Conservation (phyloP, 2,329 filamentous ascomycete genomes). For the Pseudopithomyces chartarum region DNA sequence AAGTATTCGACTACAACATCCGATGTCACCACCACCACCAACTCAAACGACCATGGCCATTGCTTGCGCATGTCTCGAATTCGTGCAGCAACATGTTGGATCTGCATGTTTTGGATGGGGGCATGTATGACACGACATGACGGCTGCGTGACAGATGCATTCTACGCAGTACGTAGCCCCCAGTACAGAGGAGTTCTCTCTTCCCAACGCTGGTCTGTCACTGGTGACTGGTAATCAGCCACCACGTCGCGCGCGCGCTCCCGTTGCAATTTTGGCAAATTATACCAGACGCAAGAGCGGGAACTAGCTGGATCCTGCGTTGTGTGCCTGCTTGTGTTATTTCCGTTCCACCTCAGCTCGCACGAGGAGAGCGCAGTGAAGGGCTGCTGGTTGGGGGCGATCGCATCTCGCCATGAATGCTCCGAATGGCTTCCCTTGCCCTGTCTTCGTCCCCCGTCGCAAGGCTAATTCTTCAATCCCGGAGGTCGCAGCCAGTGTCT, state of each 20-base stretch:
- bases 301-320: background rate
- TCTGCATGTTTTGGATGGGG: too few species aligned
- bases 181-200: background rate
- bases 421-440: background rate
- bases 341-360: background rate
- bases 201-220: background rate
- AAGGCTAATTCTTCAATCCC: background rate
- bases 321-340: background rate
- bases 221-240: background rate
- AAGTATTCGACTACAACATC: too few species aligned
- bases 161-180: too few species aligned
- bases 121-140: too few species aligned
- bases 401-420: background rate
- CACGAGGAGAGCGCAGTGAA: background rate
- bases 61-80: too few species aligned
- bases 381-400: background rate
- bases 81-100: too few species aligned
- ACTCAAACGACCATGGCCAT: too few species aligned
- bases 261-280: background rate
- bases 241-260: background rate
- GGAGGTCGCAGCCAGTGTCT: constrained; percentile 9
- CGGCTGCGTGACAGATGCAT: too few species aligned
- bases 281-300: background rate
- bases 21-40: too few species aligned
- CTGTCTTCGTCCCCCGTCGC: background rate